Evolutionary conservation across 371 early-diverging fungal species (phyloP), one percentile per base, ranked within the genome.

Genomic region (Apophysomyces ossiformis): DNA sequence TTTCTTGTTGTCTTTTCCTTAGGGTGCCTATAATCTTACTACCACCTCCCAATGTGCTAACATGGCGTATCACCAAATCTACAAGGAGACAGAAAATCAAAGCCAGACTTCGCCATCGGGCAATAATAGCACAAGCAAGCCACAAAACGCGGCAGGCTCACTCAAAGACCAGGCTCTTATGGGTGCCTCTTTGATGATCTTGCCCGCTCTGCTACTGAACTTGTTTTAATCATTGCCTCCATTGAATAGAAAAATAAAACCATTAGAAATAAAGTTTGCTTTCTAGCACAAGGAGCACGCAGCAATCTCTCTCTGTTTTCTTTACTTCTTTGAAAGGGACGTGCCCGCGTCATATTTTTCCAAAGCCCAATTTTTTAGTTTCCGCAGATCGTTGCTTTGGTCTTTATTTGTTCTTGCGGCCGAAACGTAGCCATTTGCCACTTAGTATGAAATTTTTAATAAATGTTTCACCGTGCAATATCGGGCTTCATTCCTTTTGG

Each of bases 21-120:
- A 50, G 38, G 57, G 35, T 9, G 66, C 66, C 36, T 74, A 63
- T 43, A 56, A 70, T 15, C 44, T 68, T 32, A 60, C 62, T 16
- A 63, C 66, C 11, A 64, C 66, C 45, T 63, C 60, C 12, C 41
- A 61, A 18, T 73, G 73, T 44, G 62, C 62, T n/a, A 69, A 69
- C 35, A 47, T 69, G 45, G 26, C 68, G 32, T 57, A 54, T 32
- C 16, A 64, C 11, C 45, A 64, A 38, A 16, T 62, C 26, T 69
- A 65, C 63, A 68, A 67, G 54, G 67, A 71, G 36, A 65, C 61
- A 4, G 46, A 39, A 15, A 56, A 64, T 7, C 54, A 50, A 21
- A 41, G 13, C 41, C 47, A 13, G 18, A 21, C 21, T 6, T 16
- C 21, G 4, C 54, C 16, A 50, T 26, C 54, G 4, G 54, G 18